Evolutionary conservation across 257 asterid species (phyloP).

Genomic region (Handroanthus guayacan): DNA sequence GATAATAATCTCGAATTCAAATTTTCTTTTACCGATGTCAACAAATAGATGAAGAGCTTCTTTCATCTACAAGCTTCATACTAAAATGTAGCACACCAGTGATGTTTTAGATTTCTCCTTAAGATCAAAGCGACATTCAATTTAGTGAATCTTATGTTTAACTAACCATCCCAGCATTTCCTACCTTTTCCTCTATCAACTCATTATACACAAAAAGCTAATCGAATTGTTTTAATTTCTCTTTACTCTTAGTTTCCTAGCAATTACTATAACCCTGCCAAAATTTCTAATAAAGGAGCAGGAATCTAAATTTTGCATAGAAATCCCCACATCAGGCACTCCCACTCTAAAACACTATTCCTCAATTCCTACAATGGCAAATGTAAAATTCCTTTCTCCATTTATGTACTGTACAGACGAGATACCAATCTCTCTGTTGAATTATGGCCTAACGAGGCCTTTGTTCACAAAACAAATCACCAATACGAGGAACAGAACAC

Average conservation of each 20-base stretch:
- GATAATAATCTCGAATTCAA: too few relatives aligned
- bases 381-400: not conserved
- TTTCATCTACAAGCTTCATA: not conserved
- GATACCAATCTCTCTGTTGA: not conserved
- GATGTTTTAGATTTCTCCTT: too few relatives aligned
- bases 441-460: too few relatives aligned
- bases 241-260: not conserved
- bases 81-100: not conserved
- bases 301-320: not conserved
- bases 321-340: not conserved
- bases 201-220: not conserved
- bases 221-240: not conserved
- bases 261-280: not conserved
- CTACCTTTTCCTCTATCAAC: not conserved
- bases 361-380: not conserved
- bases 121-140: too few relatives aligned
- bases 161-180: too few relatives aligned
- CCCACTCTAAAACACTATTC: not conserved
- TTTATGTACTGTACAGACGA: not conserved
- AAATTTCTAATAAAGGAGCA: not conserved
- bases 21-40: too few relatives aligned
- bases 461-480: not conserved
- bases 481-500: constrained; percentile 11
- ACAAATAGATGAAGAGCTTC: too few relatives aligned
- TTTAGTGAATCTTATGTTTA: too few relatives aligned